Percentiles rank a stretch among this genome's conserved stretches.
phyloP scores from a whole-genome alignment of 2,329 filamentous ascomycete genomes.

The Magnaporthiopsis rhizophila region DNA sequence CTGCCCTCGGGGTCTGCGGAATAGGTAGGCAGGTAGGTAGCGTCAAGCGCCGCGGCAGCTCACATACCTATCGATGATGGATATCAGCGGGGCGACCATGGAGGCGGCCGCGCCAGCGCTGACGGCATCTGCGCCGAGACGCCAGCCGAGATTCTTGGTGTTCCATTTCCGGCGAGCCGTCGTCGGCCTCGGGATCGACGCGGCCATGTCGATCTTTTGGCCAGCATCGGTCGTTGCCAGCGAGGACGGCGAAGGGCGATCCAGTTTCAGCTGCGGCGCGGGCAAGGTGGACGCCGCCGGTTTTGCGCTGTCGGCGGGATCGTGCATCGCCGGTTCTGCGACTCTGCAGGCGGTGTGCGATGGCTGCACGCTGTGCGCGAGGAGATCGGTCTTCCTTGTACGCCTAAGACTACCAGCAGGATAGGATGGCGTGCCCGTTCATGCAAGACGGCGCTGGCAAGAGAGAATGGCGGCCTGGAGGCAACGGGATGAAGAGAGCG shows the following conservation, averaged over 20 bases:
- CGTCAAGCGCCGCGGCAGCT: not conserved
- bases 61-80: slow-evolving; percentile 81
- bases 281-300: not conserved
- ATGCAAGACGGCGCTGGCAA: not conserved
- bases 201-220: slow-evolving; percentile 4
- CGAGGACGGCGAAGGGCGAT: not conserved
- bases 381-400: not conserved
- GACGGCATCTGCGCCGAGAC: slow-evolving; percentile 28
- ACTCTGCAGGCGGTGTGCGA: not conserved
- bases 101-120: slow-evolving; percentile 61
- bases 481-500: not conserved
- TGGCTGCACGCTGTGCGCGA: not conserved
- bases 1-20: too few species aligned
- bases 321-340: not conserved
- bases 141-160: slow-evolving; percentile 18
- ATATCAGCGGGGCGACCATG: slow-evolving; percentile 75
- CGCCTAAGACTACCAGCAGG: not conserved
- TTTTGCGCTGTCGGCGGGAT: not conserved
- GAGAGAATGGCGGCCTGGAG: not conserved
- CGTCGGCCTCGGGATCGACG: not conserved
- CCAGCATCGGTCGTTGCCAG: not conserved
- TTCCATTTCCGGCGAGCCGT: slow-evolving; percentile 10
- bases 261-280: slow-evolving; percentile 1
- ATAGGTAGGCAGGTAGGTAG: not conserved
- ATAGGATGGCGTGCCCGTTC: not conserved